Evolutionary conservation across 306 rosid genomes (phyloP), one percentile per base, ranked within the genome.

Genomic region (Casuarina cunninghamiana): DNA sequence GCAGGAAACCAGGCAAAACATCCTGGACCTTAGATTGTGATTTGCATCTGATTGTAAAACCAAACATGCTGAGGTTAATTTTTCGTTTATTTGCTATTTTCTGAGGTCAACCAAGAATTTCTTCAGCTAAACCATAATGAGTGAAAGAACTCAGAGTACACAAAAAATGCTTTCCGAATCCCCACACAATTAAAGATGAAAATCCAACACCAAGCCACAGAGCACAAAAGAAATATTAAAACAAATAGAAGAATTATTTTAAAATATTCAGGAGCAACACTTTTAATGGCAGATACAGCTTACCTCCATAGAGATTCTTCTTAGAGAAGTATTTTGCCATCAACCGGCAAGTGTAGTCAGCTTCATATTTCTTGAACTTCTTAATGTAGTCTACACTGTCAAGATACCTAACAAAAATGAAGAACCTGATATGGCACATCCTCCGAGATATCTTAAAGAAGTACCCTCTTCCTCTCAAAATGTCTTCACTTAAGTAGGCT

Each of bases 301-400:
- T 72, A 84, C 91, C 91, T 75, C 88, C 89, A 87, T 85, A 84
- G 17, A 87, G 82, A 75, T 83, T 80, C 51, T 63, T 87, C 65
- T 78, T 82, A 6, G 91, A 82, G 80, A 87, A 87, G 77, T 87
- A 87, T 55, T 82, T 87, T 57, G 85, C 87, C 84, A 78, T 83
- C 74, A 87, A 69, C 75, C 87, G 84, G 42, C 71, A 77, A 44
- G 87, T 73, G 82, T 83, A 87, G 74, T 83, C 89, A 69, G 78
- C 82, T 82, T 87, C 89, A 77, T 84, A 87, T 57, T 82, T 85
- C 84, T 83, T 80, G 76, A 85, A 87, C 80, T 83, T 87, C 77
- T 87, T 82, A n/a, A 37, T 76, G 73, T 74, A 79, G 44, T 70
- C 70, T 8, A 79, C 63, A 5, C 65, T 42, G 74, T 80, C 70